A percentile compares a stretch with the other conserved stretches of the same genome.
Evolutionary conservation across 495 filamentous ascomycete genomes (phyloP).

Genomic region (Hypoxylon fuscum): DNA sequence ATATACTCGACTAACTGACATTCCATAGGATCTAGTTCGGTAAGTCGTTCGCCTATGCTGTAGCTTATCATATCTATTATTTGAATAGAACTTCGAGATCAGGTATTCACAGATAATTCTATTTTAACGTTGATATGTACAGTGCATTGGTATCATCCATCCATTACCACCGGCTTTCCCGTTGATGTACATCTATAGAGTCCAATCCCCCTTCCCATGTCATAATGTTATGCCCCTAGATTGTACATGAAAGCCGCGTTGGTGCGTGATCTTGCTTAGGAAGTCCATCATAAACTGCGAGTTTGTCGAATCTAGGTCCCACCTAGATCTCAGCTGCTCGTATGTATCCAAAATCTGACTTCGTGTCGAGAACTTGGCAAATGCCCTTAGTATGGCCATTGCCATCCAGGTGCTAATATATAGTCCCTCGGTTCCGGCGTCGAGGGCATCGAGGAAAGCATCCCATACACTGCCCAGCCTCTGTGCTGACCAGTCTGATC

Average conservation of each 20-base stretch:
- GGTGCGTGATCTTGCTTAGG: conserved; percentile 29
- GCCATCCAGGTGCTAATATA: conserved; percentile 61
- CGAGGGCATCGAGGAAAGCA: conserved; percentile 54
- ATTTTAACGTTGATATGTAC: conserved; percentile 10
- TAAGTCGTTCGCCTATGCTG: not conserved
- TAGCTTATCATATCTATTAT: not conserved
- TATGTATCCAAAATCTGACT: conserved; percentile 54
- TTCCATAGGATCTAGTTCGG: not conserved
- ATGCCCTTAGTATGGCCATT: conserved; percentile 57
- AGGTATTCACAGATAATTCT: conserved; percentile 13
- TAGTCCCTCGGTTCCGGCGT: conserved; percentile 46
- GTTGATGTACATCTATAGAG: conserved; percentile 12
- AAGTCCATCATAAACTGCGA: conserved; percentile 53
- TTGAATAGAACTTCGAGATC: not conserved
- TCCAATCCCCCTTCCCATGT: not conserved
- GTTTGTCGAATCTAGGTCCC: conserved; percentile 42
- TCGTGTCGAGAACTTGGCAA: conserved; percentile 49
- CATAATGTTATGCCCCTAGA: not conserved
- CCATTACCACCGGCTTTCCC: not conserved
- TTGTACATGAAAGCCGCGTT: not conserved
- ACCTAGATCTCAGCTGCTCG: conserved; percentile 48
- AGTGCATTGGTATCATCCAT: conserved; percentile 27
- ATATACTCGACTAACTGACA: not conserved
- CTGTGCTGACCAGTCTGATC: conserved; percentile 70
- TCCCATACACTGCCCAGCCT: conserved; percentile 62